Percentiles rank a stretch among this genome's conserved stretches.
These are phyloP conservation scores for Zygnema circumcarinatum DNA, from an alignment of 139 green algal genomes.

Conservation along the genomic window DNA sequence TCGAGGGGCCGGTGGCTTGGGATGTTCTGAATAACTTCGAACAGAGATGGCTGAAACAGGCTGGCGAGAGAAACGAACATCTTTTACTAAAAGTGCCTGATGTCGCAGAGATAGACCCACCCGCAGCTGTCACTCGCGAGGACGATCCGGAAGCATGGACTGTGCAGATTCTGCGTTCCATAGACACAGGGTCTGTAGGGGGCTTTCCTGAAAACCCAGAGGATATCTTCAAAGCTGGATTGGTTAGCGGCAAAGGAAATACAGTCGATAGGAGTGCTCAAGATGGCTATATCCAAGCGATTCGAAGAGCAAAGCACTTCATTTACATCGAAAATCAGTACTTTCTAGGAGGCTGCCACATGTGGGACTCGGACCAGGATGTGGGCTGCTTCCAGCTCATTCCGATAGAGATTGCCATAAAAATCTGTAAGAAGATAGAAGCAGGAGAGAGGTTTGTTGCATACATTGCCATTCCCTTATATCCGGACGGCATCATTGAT, in stretches of 20 bases:
- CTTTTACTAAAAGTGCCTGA: constrained; percentile 9
- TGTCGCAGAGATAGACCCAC: not conserved
- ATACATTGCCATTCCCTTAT: constrained; percentile 55
- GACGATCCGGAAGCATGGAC: constrained; percentile 60
- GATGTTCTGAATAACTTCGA: constrained; percentile 70
- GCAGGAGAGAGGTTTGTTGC: constrained; percentile 40
- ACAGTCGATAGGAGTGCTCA: constrained; percentile 48
- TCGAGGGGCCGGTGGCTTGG: constrained; percentile 67
- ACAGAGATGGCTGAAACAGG: constrained; percentile 54
- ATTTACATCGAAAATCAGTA: constrained; percentile 75
- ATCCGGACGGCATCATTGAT: constrained; percentile 33
- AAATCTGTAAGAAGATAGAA: constrained; percentile 55
- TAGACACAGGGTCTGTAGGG: constrained; percentile 53
- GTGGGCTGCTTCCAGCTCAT: constrained; percentile 47
- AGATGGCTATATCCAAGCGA: constrained; percentile 48
- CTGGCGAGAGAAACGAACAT: not conserved
- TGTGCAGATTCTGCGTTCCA: constrained; percentile 65
- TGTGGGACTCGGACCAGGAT: constrained; percentile 30
- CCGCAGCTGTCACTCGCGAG: constrained; percentile 18
- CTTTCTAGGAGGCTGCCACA: constrained; percentile 51
- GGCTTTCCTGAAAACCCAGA: constrained; percentile 44
- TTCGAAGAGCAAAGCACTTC: constrained; percentile 66
- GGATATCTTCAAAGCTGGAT: constrained; percentile 1
- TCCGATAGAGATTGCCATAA: constrained; percentile 54
- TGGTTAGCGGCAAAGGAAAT: constrained; percentile 44